Evolutionary conservation across 2,329 filamentous ascomycete species (phyloP).

Genomic region (Mycogone perniciosa): DNA sequence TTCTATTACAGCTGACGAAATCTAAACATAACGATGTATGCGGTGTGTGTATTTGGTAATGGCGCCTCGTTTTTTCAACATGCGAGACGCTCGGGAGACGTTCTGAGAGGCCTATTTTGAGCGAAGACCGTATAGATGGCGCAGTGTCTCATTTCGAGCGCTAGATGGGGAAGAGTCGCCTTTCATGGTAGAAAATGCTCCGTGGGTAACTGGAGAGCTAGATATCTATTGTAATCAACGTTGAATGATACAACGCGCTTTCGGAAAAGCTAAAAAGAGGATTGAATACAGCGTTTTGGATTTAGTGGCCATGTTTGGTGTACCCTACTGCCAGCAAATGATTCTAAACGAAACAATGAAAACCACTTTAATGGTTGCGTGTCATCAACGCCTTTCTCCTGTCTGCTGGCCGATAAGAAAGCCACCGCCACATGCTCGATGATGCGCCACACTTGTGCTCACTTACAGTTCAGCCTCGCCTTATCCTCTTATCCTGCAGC

Average conservation of each 20-base stretch:
- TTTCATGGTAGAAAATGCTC: slow-evolving; percentile 8
- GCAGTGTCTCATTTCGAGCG: slow-evolving; percentile 7
- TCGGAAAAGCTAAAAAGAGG: background rate
- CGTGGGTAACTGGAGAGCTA: background rate
- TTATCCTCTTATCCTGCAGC: background rate
- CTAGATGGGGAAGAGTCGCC: slow-evolving; percentile 5
- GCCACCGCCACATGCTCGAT: background rate
- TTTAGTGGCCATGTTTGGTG: too few species aligned
- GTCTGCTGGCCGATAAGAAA: background rate
- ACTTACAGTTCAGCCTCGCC: slow-evolving; percentile 7
- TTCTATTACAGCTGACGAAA: background rate
- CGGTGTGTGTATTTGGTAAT: background rate
- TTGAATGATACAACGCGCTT: background rate
- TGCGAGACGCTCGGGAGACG: background rate
- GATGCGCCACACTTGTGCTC: background rate
- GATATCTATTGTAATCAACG: slow-evolving; percentile 10
- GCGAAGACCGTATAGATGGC: slow-evolving; percentile 7
- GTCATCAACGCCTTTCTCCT: background rate
- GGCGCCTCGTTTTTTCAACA: background rate
- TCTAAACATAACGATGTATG: background rate
- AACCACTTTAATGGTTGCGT: too few species aligned
- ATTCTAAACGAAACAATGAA: too few species aligned
- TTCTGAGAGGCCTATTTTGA: background rate
- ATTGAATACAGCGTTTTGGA: background rate
- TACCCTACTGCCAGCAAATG: too few species aligned